phyloP scores from a whole-genome alignment of 2,329 filamentous ascomycete genomes.

The Sordariomycetes sp. region DNA sequence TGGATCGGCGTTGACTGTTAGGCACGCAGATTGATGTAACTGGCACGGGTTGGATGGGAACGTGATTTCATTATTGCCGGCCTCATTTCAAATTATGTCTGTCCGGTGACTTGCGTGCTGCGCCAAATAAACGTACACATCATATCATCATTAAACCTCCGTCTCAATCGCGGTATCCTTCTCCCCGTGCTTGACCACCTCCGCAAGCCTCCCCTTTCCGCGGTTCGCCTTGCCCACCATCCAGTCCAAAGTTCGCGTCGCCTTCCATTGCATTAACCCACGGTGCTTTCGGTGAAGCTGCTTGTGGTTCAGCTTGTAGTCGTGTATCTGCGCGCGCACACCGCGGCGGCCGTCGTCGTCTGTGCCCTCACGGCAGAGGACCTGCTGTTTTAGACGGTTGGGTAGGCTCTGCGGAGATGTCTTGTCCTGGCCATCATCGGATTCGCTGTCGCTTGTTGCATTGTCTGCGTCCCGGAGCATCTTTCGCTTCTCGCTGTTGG shows the following conservation, averaged over 20 bases:
- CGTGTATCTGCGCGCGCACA: neutral
- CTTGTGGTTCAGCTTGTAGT: slow-evolving; percentile 46
- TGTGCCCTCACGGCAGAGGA: neutral
- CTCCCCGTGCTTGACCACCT: neutral
- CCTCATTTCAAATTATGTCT: too few relatives aligned
- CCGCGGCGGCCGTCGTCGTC: slow-evolving; percentile 1
- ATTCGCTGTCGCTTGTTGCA: neutral
- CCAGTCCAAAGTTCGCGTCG: slow-evolving; percentile 67
- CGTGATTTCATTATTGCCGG: too few relatives aligned
- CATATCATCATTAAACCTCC: neutral
- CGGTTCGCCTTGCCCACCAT: slow-evolving; percentile 1
- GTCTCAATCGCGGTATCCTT: slow-evolving; percentile 1
- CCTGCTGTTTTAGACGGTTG: neutral
- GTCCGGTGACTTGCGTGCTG: too few relatives aligned
- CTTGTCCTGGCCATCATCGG: neutral
- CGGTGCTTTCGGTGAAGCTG: slow-evolving; percentile 76
- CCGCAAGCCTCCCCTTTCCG: neutral
- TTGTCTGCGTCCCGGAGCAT: neutral
- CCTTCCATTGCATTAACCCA: slow-evolving; percentile 91
- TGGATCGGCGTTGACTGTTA: neutral
- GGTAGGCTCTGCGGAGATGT: neutral
- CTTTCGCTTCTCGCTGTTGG: neutral
- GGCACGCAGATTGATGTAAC: neutral
- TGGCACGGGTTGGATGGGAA: too few relatives aligned
- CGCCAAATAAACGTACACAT: too few relatives aligned